These are phyloP conservation scores for Penicillium dipodomyicola DNA, from an alignment of 495 filamentous ascomycete genomes.

Conservation along the genomic window DNA sequence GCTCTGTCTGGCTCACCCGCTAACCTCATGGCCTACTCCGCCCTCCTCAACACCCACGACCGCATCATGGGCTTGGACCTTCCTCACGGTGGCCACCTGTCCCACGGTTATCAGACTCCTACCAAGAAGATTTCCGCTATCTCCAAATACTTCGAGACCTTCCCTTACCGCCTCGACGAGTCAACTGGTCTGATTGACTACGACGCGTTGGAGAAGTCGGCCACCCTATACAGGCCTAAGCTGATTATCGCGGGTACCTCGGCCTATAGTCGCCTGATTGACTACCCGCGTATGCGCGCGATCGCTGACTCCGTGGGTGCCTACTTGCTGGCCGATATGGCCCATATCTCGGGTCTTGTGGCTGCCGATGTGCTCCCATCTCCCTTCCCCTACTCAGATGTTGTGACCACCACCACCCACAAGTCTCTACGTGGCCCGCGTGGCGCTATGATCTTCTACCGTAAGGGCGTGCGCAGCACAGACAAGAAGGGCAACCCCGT, in stretches of 20 bases:
- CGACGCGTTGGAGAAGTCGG: slow-evolving; percentile 78
- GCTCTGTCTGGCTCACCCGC: slow-evolving; percentile 94
- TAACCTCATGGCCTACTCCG: slow-evolving; percentile 94
- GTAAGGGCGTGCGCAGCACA: slow-evolving; percentile 80
- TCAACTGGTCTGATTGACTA: slow-evolving; percentile 94
- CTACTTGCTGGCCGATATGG: slow-evolving; percentile 93
- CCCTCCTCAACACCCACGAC: slow-evolving; percentile 86
- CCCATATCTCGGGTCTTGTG: slow-evolving; percentile 94
- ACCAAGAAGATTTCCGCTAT: slow-evolving; percentile 98
- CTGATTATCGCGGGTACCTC: slow-evolving; percentile 93
- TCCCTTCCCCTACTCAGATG: slow-evolving; percentile 85
- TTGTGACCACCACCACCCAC: slow-evolving; percentile 98
- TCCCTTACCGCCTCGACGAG: slow-evolving; percentile 90
- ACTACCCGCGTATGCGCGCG: slow-evolving; percentile 82
- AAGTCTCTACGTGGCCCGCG: slow-evolving; percentile 94
- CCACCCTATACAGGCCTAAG: slow-evolving; percentile 86
- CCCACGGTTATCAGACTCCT: slow-evolving; percentile 96
- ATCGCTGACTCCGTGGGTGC: slow-evolving; percentile 89
- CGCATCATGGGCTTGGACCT: slow-evolving; percentile 96
- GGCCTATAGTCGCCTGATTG: slow-evolving; percentile 91
- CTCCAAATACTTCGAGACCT: slow-evolving; percentile 97
- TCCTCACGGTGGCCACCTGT: slow-evolving; percentile 94
- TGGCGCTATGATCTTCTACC: slow-evolving; percentile 98
- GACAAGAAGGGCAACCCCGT: slow-evolving; percentile 84
- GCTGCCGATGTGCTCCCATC: slow-evolving; percentile 86